phyloP scores from a whole-genome alignment of 2,329 filamentous ascomycete species.

The Calcarisporium arbuscula region DNA sequence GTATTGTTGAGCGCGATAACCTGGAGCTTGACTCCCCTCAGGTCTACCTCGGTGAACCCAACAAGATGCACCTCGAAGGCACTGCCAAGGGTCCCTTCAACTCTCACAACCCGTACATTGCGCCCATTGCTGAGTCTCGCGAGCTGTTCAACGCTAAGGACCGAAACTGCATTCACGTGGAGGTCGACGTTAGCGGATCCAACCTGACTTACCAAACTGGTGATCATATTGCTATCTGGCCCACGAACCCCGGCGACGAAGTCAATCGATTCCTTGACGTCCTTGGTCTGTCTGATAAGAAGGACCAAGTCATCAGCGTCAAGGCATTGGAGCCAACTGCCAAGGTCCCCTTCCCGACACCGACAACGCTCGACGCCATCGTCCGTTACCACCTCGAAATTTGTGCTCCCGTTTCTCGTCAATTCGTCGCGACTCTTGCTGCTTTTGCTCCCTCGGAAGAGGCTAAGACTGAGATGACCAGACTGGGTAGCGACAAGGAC shows the following conservation, averaged over 20 bases:
- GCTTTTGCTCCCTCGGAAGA: slow-evolving; percentile 83
- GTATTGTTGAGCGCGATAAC: slow-evolving; percentile 68
- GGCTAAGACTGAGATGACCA: slow-evolving; percentile 80
- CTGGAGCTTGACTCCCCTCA: slow-evolving; percentile 68
- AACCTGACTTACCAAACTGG: slow-evolving; percentile 92
- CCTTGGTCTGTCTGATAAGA: slow-evolving; percentile 69
- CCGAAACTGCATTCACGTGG: slow-evolving; percentile 93
- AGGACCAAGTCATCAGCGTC: slow-evolving; percentile 75
- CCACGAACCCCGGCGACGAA: slow-evolving; percentile 86
- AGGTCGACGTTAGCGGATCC: slow-evolving; percentile 83
- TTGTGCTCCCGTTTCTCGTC: slow-evolving; percentile 88
- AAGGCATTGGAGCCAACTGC: slow-evolving; percentile 91
- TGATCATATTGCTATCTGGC: slow-evolving; percentile 96
- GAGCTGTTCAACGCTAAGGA: slow-evolving; percentile 87
- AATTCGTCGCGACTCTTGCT: slow-evolving; percentile 82
- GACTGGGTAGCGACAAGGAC: slow-evolving; percentile 87
- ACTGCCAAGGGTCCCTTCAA: slow-evolving; percentile 84
- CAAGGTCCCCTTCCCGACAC: slow-evolving; percentile 95
- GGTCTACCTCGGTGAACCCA: slow-evolving; percentile 93
- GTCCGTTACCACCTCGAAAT: slow-evolving; percentile 96
- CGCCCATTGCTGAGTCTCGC: slow-evolving; percentile 82
- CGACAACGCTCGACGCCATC: slow-evolving; percentile 92
- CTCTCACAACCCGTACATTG: slow-evolving; percentile 93
- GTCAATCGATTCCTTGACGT: slow-evolving; percentile 84
- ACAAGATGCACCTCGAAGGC: slow-evolving; percentile 90